A percentile compares a stretch with the other conserved stretches of the same genome.
Evolutionary conservation across 352 stramenopile species (phyloP).

Genomic region (Globisporangium spinosum): DNA sequence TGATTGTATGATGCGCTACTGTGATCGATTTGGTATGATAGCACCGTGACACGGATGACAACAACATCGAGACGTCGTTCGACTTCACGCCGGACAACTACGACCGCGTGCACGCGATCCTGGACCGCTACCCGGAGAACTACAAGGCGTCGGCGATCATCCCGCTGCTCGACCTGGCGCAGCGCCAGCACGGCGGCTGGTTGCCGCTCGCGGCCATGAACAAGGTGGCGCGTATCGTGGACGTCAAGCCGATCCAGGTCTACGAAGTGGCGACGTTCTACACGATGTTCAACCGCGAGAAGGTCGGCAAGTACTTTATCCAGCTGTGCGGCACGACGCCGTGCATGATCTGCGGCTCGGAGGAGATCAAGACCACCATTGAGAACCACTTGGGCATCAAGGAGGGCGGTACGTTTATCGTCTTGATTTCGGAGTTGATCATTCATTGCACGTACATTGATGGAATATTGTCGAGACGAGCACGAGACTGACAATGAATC

Average conservation of each 20-base stretch:
- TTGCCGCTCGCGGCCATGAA: constrained; percentile 98
- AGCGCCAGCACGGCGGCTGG: constrained; percentile 96
- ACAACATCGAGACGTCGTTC: constrained; percentile 94
- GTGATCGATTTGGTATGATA: constrained; percentile 25
- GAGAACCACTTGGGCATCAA: constrained; percentile 97
- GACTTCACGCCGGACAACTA: constrained; percentile 99
- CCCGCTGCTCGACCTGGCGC: constrained; percentile 95
- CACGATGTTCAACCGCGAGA: constrained; percentile 99
- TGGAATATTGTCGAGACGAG: neutral
- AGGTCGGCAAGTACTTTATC: constrained; percentile 94
- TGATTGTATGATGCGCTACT: neutral
- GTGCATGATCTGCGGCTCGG: constrained; percentile 99
- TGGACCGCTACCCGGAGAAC: constrained; percentile 98
- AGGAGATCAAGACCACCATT: constrained; percentile 99
- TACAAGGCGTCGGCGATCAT: constrained; percentile 99
- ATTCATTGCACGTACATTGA: neutral
- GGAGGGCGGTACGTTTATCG: constrained; percentile 73
- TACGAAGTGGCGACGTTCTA: constrained; percentile 99
- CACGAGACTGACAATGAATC: neutral
- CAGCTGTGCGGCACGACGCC: constrained; percentile 99
- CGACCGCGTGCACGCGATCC: constrained; percentile 91
- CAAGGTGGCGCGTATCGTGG: constrained; percentile 98
- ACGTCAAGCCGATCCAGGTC: constrained; percentile 93
- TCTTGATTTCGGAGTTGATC: neutral
- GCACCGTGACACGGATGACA: constrained; percentile 96